Percentiles rank a stretch among this genome's conserved stretches.
Conservation (phyloP, 148 eudicot species). For the Limonium bicolor region DNA sequence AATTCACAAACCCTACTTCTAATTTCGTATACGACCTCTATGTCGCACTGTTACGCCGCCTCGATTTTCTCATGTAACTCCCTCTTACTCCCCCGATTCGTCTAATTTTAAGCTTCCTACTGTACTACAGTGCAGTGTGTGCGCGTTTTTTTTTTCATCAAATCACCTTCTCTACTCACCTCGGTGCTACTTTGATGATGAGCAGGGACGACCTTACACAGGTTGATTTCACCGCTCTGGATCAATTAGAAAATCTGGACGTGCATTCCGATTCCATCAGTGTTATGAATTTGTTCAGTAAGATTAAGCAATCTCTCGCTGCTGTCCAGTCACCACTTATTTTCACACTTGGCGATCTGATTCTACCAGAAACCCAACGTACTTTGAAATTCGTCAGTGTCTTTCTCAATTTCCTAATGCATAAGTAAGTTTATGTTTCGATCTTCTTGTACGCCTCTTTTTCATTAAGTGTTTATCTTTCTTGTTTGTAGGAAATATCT, state of each 20-base stretch:
- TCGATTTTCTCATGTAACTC: constrained; percentile 38
- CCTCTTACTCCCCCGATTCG: background rate
- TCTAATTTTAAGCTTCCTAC: background rate
- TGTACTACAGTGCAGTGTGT: too few species aligned
- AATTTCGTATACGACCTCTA: constrained; percentile 39
- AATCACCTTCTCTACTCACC: background rate
- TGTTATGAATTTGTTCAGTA: constrained; percentile 28
- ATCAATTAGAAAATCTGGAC: constrained; percentile 76
- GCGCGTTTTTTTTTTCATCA: too few species aligned
- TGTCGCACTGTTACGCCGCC: constrained; percentile 23
- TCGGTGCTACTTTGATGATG: background rate
- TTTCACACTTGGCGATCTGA: constrained; percentile 46
- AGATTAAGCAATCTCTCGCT: constrained; percentile 27
- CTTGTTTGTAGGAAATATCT: background rate
- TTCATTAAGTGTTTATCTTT: background rate
- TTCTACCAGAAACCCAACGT: constrained; percentile 54
- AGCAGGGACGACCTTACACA: constrained; percentile 61
- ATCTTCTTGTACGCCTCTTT: background rate
- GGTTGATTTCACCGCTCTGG: constrained; percentile 50
- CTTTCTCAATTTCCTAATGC: constrained; percentile 46
- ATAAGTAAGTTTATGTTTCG: constrained; percentile 28
- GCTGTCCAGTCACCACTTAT: constrained; percentile 37
- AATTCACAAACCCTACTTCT: constrained; percentile 42
- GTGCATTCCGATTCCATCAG: constrained; percentile 44
- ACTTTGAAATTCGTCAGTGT: constrained; percentile 44